These are phyloP conservation scores for Colletotrichum sansevieriae DNA, from an alignment of 2,329 filamentous ascomycete genomes.

Conservation along the genomic window DNA sequence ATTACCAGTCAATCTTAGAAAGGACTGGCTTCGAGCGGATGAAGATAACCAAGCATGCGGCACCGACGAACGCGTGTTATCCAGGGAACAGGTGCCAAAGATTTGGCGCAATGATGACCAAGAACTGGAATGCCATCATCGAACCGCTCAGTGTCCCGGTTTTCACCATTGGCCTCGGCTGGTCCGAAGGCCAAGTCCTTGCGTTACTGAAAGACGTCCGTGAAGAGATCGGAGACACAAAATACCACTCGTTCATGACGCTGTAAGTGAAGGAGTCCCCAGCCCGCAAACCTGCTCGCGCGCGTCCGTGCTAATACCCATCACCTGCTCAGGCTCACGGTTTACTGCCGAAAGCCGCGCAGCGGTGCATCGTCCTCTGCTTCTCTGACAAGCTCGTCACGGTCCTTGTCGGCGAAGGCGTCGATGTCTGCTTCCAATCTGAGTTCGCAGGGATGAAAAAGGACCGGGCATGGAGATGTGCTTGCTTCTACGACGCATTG, in stretches of 20 bases:
- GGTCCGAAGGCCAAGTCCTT: conserved; percentile 50
- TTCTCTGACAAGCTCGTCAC: conserved; percentile 33
- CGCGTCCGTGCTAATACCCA: conserved; percentile 44
- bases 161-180: conserved; percentile 54
- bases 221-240: conserved; percentile 50
- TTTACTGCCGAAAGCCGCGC: conserved; percentile 48
- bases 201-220: conserved; percentile 51
- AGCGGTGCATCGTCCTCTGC: conserved; percentile 43
- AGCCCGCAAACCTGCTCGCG: conserved; percentile 45
- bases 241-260: conserved; percentile 55
- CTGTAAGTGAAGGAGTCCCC: conserved; percentile 47
- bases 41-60: conserved; percentile 47
- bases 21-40: conserved; percentile 46
- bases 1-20: conserved; percentile 46
- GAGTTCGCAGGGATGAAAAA: conserved; percentile 12
- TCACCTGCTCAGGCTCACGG: conserved; percentile 48
- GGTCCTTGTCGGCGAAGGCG: conserved; percentile 22
- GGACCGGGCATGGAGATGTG: background rate
- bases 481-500: conserved; percentile 15
- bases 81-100: conserved; percentile 48
- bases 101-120: conserved; percentile 48
- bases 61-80: conserved; percentile 48
- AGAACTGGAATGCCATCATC: conserved; percentile 46
- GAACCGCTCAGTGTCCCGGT: conserved; percentile 51
- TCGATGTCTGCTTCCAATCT: conserved; percentile 28